These are phyloP conservation scores for Westerdykella ornata DNA, from an alignment of 2,329 filamentous ascomycete species.

Conservation along the genomic window DNA sequence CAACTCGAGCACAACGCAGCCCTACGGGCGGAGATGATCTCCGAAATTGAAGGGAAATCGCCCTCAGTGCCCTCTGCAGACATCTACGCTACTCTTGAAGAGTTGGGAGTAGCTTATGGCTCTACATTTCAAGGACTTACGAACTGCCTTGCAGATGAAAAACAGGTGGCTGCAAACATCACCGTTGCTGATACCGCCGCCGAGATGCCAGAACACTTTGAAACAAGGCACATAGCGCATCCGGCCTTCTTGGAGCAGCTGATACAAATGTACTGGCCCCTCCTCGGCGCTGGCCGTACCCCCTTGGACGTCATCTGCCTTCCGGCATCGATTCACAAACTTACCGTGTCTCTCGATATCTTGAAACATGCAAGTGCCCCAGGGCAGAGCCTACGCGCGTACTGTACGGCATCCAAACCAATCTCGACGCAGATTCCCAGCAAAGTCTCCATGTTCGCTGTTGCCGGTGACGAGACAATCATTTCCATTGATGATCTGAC, in stretches of 20 bases:
- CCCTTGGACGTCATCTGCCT: constrained; percentile 14
- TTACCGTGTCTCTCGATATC: constrained; percentile 15
- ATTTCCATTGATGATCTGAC: constrained; percentile 18
- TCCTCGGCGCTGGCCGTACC: constrained; percentile 11
- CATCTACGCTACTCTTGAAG: constrained; percentile 45
- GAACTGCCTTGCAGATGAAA: constrained; percentile 40
- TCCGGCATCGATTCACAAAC: constrained; percentile 19
- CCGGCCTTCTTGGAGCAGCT: constrained; percentile 23
- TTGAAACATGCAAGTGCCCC: constrained; percentile 2
- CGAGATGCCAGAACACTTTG: constrained; percentile 26
- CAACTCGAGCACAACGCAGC: constrained; percentile 10
- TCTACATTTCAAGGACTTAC: constrained; percentile 48
- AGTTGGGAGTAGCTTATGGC: constrained; percentile 48
- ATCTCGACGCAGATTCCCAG: constrained; percentile 12
- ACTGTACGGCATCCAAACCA: constrained; percentile 8
- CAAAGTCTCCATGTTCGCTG: constrained; percentile 19
- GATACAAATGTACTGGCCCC: constrained; percentile 24
- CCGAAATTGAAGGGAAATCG: constrained; percentile 10
- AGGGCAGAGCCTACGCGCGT: constrained; percentile 9
- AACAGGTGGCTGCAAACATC: constrained; percentile 21
- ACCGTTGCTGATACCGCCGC: constrained; percentile 11
- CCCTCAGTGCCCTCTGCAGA: constrained; percentile 17
- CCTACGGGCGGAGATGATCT: constrained; percentile 4
- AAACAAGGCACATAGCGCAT: constrained; percentile 22
- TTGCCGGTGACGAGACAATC: constrained; percentile 10